Conservation (phyloP, 2,329 filamentous ascomycete genomes). For the Stromatinia cepivora region DNA sequence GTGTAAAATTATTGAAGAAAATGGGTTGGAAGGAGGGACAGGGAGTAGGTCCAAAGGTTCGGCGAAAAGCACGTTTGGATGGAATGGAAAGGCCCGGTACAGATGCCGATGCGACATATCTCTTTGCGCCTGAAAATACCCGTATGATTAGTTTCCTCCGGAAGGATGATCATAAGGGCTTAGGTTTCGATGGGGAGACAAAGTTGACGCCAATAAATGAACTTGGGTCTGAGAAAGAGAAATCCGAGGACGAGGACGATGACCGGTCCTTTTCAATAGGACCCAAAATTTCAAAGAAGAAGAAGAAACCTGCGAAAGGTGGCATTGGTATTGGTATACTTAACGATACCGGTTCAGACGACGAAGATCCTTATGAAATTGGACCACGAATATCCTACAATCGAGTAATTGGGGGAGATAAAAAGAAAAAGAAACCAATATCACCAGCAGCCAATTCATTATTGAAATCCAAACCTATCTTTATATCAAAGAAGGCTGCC, state of each 20-base stretch:
- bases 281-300: conserved; percentile 45
- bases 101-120: conserved; percentile 53
- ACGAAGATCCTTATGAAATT: conserved; percentile 91
- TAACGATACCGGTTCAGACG: conserved; percentile 92
- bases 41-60: conserved; percentile 84
- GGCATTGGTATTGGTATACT: conserved; percentile 86
- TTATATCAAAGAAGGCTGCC: conserved; percentile 66
- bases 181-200: conserved; percentile 65
- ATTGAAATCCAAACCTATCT: conserved; percentile 67
- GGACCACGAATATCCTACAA: conserved; percentile 90
- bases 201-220: conserved; percentile 47
- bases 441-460: conserved; percentile 62
- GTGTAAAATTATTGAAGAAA: conserved; percentile 76
- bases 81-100: conserved; percentile 41
- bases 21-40: conserved; percentile 98
- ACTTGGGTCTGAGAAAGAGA: conserved; percentile 38
- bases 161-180: conserved; percentile 68
- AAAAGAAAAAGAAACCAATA: conserved; percentile 69
- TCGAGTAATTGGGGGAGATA: conserved; percentile 75
- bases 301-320: conserved; percentile 53
- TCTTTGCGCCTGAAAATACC: conserved; percentile 84
- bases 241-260: conserved; percentile 50
- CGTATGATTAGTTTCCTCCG: conserved; percentile 63
- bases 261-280: conserved; percentile 33
- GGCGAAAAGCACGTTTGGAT: conserved; percentile 69